Evolutionary conservation across 1,139 yeast genomes (phyloP), one percentile per base, ranked within the genome.

Genomic region (Torulaspora pretoriensis): DNA sequence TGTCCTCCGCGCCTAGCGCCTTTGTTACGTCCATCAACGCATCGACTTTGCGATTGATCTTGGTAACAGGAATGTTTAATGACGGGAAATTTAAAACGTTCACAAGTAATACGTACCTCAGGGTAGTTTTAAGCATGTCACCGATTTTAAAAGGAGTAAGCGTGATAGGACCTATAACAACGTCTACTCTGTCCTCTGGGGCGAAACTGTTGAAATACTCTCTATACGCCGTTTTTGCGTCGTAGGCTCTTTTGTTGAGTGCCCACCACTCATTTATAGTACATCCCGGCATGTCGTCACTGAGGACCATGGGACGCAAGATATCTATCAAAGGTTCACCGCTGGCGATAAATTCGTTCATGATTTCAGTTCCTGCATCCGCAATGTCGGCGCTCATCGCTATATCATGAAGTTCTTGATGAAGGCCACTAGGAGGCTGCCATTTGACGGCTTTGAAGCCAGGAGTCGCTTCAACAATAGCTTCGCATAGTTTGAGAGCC

Each of bases 41-140:
- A 50, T 72, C 83, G 3, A 69, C 49, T 4, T 57, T 59, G 46
- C 67, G 65, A 48, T 72, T 69, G 10, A 76, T 79, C 30, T 65
- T 62, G 3, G 77, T 69, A n/a, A 77, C 74, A 0, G 83, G 84
- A 47, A 78, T 63, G 1, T 73, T 68, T 13, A 78, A 70, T 1
- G 71, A 75, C 0, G 81, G 67, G 51, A 70, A 77, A 60, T 80
- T 83, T 39, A 76, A 55, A 28, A 75, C 60, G 55, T 79, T 80
- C 63, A 76, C 50, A 14, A 44, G 38, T 65, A 13, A 71, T 68
- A 28, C 77, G 66, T 10, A 81, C 74, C 57, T 75, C 73, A 17
- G 58, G 28, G 59, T 45, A 40, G 59, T 46, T 28, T 52, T 45
- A 42, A 50, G 25, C 49, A 57, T 53, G 32, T 57, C 65, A 4